Evolutionary conservation across 257 asterid genomes (phyloP).

Genomic region (Jasminum sambac): DNA sequence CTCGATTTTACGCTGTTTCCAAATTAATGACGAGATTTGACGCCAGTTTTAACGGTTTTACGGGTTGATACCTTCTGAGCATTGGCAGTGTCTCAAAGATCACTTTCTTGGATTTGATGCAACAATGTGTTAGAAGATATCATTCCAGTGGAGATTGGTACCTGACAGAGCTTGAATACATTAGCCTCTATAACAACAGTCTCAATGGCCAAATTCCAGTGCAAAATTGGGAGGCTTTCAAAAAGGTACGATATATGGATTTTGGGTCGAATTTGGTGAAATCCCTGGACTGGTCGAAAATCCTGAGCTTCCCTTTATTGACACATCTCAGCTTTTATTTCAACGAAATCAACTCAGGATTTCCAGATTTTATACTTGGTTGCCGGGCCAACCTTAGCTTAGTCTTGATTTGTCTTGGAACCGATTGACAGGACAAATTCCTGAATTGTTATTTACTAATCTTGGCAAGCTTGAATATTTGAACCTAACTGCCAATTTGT

Average conservation of each 20-base stretch:
- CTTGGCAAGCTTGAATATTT: slow-evolving; percentile 52
- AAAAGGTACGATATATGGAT: slow-evolving; percentile 52
- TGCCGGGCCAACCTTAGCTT: slow-evolving; percentile 60
- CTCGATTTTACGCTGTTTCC: slow-evolving; percentile 48
- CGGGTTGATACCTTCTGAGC: slow-evolving; percentile 63
- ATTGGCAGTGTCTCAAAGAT: slow-evolving; percentile 55
- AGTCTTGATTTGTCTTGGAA: slow-evolving; percentile 63
- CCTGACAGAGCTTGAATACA: slow-evolving; percentile 43
- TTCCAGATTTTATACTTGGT: slow-evolving; percentile 58
- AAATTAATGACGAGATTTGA: slow-evolving; percentile 41
- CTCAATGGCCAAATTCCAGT: slow-evolving; percentile 55
- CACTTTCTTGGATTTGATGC: slow-evolving; percentile 65
- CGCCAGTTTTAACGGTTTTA: slow-evolving; percentile 45
- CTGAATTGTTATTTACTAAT: slow-evolving; percentile 50
- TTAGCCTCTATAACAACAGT: slow-evolving; percentile 56
- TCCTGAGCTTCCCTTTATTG: slow-evolving; percentile 53
- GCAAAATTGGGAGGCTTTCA: slow-evolving; percentile 65
- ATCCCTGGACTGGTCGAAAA: slow-evolving; percentile 67
- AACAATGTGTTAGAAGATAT: slow-evolving; percentile 39
- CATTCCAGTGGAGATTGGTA: slow-evolving; percentile 67
- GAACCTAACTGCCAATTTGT: slow-evolving; percentile 43
- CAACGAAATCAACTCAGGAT: slow-evolving; percentile 48
- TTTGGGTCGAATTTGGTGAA: slow-evolving; percentile 59
- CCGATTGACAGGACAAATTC: slow-evolving; percentile 54
- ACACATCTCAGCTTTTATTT: slow-evolving; percentile 39